Percentiles rank a stretch among this genome's conserved stretches.
Evolutionary conservation across 2,329 filamentous ascomycete species (phyloP).

Genomic region (Neofusicoccum cordaticola): DNA sequence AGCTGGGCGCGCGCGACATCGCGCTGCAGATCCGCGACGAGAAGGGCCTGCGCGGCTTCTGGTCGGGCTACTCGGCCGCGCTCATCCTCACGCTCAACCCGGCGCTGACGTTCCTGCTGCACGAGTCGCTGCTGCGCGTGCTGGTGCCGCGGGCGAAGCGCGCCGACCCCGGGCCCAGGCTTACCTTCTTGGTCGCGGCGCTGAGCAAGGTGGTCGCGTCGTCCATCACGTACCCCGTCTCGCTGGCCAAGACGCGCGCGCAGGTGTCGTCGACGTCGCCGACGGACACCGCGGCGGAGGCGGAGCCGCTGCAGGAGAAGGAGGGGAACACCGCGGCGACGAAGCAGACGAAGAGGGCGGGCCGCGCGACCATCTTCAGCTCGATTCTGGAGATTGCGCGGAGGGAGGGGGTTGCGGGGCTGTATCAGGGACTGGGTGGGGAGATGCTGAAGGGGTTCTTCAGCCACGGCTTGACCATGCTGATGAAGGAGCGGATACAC

Average conservation of each 20-base stretch:
- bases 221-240: constrained; percentile 78
- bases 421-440: constrained; percentile 74
- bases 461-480: constrained; percentile 81
- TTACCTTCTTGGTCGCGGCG: constrained; percentile 68
- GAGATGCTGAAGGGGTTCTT: constrained; percentile 83
- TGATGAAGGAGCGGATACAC: constrained; percentile 78
- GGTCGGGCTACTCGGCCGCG: constrained; percentile 82
- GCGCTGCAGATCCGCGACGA: constrained; percentile 63
- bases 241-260: constrained; percentile 75
- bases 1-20: constrained; percentile 53
- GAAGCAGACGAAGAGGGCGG: constrained; percentile 21
- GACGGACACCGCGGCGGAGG: neutral
- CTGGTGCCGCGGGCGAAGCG: constrained; percentile 55
- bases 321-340: constrained; percentile 18
- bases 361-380: constrained; percentile 58
- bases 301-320: neutral
- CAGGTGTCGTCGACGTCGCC: constrained; percentile 56
- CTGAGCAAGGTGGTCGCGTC: constrained; percentile 76
- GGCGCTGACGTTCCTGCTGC: constrained; percentile 79
- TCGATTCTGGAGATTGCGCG: constrained; percentile 58
- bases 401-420: constrained; percentile 63
- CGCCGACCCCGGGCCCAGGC: constrained; percentile 50
- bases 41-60: constrained; percentile 73
- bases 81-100: constrained; percentile 82
- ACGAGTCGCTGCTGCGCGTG: constrained; percentile 65